Evolutionary conservation across 441 rosid species (phyloP).

Genomic region (Erodium moschatum): DNA sequence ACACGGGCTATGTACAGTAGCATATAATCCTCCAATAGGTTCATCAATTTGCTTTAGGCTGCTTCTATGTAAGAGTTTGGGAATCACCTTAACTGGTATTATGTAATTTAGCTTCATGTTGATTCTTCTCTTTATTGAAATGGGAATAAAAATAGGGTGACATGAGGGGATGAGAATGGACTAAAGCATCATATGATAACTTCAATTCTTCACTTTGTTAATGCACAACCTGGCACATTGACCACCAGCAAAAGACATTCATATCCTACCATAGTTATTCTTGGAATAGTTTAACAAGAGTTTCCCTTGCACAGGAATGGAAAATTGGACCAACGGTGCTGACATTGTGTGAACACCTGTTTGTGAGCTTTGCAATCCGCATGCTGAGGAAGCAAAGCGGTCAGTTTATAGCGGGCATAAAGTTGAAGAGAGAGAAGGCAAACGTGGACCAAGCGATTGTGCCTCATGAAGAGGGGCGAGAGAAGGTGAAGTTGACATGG

Average conservation of each 20-base stretch:
- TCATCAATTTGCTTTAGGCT: too few species aligned
- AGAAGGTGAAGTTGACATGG: conserved; percentile 47
- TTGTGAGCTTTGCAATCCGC: conserved; percentile 85
- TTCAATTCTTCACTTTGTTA: neutral
- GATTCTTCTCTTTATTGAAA: too few species aligned
- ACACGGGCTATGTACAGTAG: neutral
- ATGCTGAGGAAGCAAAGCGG: conserved; percentile 51
- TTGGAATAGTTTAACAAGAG: neutral
- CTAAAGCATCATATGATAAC: neutral
- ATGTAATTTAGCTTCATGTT: too few species aligned
- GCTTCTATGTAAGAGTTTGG: too few species aligned
- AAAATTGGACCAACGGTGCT: conserved; percentile 66
- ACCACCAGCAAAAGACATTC: neutral
- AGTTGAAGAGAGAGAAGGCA: conserved; percentile 29
- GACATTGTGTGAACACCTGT: conserved; percentile 81
- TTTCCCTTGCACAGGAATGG: conserved; percentile 56
- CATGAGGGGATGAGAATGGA: neutral
- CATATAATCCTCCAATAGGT: too few species aligned
- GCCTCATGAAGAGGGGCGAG: conserved; percentile 25
- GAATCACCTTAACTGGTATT: too few species aligned
- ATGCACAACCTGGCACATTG: neutral
- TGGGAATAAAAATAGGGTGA: too few species aligned
- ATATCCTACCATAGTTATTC: neutral
- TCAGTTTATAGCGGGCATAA: conserved; percentile 33
- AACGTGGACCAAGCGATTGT: conserved; percentile 30